Evolutionary conservation across 495 filamentous ascomycete genomes (phyloP).

Genomic region (Massariosphaeria phaeospora): DNA sequence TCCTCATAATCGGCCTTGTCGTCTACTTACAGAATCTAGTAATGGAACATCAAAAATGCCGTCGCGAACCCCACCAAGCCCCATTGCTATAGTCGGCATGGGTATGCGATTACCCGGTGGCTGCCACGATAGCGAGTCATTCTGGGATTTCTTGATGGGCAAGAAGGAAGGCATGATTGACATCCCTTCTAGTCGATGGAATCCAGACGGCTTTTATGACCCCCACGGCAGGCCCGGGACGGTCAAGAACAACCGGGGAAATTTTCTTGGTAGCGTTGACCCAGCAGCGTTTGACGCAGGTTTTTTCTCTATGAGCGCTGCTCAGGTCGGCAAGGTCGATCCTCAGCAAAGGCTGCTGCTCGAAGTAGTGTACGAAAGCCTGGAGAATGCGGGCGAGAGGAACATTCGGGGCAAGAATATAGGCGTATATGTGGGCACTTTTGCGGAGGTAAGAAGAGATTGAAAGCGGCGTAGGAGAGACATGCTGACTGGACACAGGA

Average conservation of each 20-base stretch:
- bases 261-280: conserved; percentile 6
- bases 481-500: too few species aligned
- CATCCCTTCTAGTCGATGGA: not conserved
- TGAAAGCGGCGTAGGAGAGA: too few species aligned
- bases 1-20: too few species aligned
- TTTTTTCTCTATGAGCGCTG: too few species aligned
- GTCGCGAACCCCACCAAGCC: conserved; percentile 2
- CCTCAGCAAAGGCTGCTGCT: conserved; percentile 1
- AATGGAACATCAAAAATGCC: too few species aligned
- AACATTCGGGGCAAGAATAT: not conserved
- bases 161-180: not conserved
- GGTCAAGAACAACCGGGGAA: not conserved
- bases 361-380: conserved; percentile 5
- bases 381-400: conserved; percentile 7
- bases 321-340: too few species aligned
- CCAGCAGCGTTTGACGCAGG: not conserved
- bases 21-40: too few species aligned
- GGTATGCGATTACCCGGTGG: conserved; percentile 5
- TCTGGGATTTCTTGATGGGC: conserved; percentile 13
- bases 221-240: not conserved
- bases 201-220: not conserved
- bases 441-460: not conserved
- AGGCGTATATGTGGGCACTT: not conserved
- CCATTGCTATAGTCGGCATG: conserved; percentile 17
- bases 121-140: not conserved